Base-by-base conservation (phyloP, 768 basidiomycete genomes). In the Brasilioporus rufonigricans region DNA sequence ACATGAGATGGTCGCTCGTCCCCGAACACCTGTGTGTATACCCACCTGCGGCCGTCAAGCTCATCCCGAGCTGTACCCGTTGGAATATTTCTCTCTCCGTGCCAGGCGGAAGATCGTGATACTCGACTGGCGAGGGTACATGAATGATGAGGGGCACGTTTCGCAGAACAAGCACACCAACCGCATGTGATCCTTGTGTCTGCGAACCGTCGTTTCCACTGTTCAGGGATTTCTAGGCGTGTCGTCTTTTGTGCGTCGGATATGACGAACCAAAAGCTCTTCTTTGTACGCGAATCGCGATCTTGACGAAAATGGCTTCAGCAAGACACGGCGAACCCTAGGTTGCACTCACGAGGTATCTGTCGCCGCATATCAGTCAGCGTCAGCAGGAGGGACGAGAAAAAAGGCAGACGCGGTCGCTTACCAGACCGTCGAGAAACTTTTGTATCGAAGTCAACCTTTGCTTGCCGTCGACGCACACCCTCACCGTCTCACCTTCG, bases 31-130 rank as follows among this genome's bases (percentile, higher is more conserved):
- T 10, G 31, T 13, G 21, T 24, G 32, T 16, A 18, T 49, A 24
- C 54, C 33, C 62, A 86, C 89, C 88, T 65, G 89, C 86, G 21
- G 84, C 79, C 9, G 86, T 86, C 44, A 93, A 74, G 16, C 82
- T 74, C 73, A 90, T 83, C 50, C 91, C 91, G 38, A 93, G 69
- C 61, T 93, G 91, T 16, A 93, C 91, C 26, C 91, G 77, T 61
- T 89, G 86, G 63, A 90, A 91, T 21, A 92, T 85, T 50, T 93
- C 91, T 46, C 90, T 81, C 67, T 93, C 89, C 5, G 76, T 72
- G 6, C 76, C 74, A 13, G 80, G 75, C 2, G 76, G 67, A 1
- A 93, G 71, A 27, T 74, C 66, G 33, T 74, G 68, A 60, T 92
- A 93, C 69, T 91, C 87, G 45, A 90, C 90, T 91, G 50, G 21